Evolutionary conservation across 257 asterid genomes (phyloP), one percentile per base, ranked within the genome.

Genomic region (Anisodus tanguticus): DNA sequence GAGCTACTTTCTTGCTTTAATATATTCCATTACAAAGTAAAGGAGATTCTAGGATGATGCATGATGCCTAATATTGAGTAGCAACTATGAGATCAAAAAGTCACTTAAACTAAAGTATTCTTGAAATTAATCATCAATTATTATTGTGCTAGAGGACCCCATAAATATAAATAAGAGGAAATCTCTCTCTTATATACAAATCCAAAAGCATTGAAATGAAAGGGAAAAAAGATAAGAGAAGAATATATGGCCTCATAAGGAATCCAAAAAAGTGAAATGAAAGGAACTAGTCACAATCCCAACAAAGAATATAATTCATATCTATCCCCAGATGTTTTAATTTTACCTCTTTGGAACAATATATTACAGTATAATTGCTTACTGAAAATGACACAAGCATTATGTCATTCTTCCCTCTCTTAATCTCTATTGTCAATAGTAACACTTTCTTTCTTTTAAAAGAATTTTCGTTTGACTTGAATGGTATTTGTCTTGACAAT

Each of bases 1-100:
- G 83, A 88, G 87, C 86, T 84, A 80, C 86, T 86, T 90, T 83
- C 37, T 87, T 85, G 90, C 97, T 93, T 93, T 93, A 86, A 87
- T 69, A 89, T 91, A 91, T 95, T 91, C 96, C 92, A 88, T 84
- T 72, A 85, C 87, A 83, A 69, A 87, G 93, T 77, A 91, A 95
- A 95, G 96, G 88, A 91, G 98, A 95, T 91, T 95, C 98, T 89
- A 83, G 96, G 94, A 93, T 92, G 97, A 94, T 91, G 97, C 94
- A 77, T 53, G 79, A 71, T 71, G 79, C 79, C 57, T 9, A 71
- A 45, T 71, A 71, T 85, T 72, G 89, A 84, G 80, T 66, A 77
- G 89, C 59, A 69, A 88, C 82, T 53, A 88, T 86, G 90, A 89
- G 82, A 88, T 92, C 92, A 85, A 91, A 92, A 92, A 87, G 88